Evolutionary conservation across 1,284 basidiomycete species (phyloP).

Genomic region (Malassezia vespertilionis): DNA sequence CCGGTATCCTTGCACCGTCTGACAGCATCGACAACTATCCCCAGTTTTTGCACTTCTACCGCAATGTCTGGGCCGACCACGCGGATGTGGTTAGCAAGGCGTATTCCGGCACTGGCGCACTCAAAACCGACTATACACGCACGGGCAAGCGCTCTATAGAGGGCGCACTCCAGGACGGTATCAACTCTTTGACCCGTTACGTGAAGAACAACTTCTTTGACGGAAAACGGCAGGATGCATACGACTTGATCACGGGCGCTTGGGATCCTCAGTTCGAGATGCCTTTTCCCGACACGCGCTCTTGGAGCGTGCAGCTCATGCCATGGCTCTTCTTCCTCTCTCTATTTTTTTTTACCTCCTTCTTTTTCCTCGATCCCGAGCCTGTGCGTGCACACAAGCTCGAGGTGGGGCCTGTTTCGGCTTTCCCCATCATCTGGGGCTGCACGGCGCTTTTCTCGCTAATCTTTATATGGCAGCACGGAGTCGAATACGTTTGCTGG

Average conservation of each 20-base stretch:
- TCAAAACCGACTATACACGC: constrained; percentile 89
- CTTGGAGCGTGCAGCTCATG: constrained; percentile 68
- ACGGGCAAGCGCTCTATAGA: constrained; percentile 75
- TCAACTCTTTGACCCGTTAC: constrained; percentile 77
- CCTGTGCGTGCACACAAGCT: constrained; percentile 12
- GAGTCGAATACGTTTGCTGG: constrained; percentile 44
- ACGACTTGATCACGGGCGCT: constrained; percentile 77
- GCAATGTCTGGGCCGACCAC: constrained; percentile 96
- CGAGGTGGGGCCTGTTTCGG: constrained; percentile 6
- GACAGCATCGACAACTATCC: constrained; percentile 35
- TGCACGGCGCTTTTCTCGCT: constrained; percentile 20
- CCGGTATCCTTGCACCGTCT: constrained; percentile 30
- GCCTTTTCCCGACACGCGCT: constrained; percentile 65
- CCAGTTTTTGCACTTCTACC: constrained; percentile 59
- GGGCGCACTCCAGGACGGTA: constrained; percentile 72
- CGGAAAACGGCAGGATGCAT: constrained; percentile 62
- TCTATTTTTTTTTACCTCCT: constrained; percentile 52
- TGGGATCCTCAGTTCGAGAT: constrained; percentile 61
- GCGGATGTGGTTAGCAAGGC: constrained; percentile 82
- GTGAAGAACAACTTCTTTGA: constrained; percentile 96
- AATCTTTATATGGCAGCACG: constrained; percentile 35
- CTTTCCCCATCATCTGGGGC: constrained; percentile 27
- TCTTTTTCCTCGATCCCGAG: constrained; percentile 24
- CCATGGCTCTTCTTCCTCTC: constrained; percentile 73
- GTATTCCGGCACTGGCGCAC: constrained; percentile 85